A percentile compares a stretch with the other conserved stretches of the same genome.
phyloP scores from a whole-genome alignment of 768 basidiomycete species.

The Cubamyces sp. region DNA sequence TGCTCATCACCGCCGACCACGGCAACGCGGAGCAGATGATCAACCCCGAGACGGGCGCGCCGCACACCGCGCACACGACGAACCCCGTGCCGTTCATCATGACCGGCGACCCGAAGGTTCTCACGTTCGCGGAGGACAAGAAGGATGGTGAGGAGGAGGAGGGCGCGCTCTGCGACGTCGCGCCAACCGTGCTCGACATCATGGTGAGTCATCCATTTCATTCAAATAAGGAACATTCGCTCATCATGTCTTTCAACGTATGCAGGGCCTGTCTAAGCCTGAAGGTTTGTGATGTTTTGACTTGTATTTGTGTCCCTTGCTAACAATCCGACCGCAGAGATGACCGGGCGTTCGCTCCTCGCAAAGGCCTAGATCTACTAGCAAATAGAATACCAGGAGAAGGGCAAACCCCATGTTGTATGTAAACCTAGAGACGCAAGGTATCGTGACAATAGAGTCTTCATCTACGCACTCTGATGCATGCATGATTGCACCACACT shows the following conservation, averaged over 20 bases:
- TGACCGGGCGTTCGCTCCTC: slow-evolving; percentile 38
- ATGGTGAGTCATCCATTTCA: slow-evolving; percentile 46
- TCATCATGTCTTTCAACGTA: background rate
- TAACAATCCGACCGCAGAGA: slow-evolving; percentile 28
- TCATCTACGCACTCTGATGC: background rate
- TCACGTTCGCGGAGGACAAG: slow-evolving; percentile 56
- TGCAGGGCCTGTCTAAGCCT: slow-evolving; percentile 65
- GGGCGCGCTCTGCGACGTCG: slow-evolving; percentile 87
- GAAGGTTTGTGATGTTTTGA: slow-evolving; percentile 50
- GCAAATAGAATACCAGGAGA: slow-evolving; percentile 11
- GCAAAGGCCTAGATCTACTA: slow-evolving; percentile 23
- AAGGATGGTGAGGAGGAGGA: slow-evolving; percentile 53
- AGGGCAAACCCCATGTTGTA: slow-evolving; percentile 12
- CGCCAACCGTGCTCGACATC: slow-evolving; percentile 83
- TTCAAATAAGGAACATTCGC: background rate
- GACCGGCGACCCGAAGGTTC: slow-evolving; percentile 62
- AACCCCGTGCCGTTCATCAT: slow-evolving; percentile 92
- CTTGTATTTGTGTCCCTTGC: background rate
- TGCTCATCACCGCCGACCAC: slow-evolving; percentile 91
- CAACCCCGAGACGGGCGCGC: slow-evolving; percentile 79
- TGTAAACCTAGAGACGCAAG: slow-evolving; percentile 9
- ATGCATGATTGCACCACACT: no score
- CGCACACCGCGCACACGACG: slow-evolving; percentile 91
- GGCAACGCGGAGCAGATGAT: slow-evolving; percentile 97
- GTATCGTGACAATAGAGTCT: slow-evolving; percentile 1